Conservation (phyloP, 345 rosid genomes). For the Murraya paniculata region DNA sequence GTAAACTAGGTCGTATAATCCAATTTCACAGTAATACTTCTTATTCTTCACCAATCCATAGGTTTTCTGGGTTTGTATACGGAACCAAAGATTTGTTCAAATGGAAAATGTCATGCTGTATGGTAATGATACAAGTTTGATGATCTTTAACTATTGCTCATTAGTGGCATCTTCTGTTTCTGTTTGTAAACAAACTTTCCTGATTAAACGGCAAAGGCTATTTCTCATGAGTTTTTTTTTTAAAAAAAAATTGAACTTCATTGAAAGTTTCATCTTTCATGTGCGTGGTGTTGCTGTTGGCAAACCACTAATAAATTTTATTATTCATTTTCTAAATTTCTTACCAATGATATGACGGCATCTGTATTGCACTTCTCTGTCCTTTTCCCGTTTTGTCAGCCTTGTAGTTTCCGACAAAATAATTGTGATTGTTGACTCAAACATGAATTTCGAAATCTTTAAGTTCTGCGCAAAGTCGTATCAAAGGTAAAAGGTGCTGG, state of each 20-base stretch:
- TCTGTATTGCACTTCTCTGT: background rate
- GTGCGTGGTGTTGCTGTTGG: background rate
- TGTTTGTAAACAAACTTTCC: background rate
- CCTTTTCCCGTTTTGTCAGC: background rate
- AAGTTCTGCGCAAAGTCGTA: background rate
- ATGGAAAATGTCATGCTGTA: background rate
- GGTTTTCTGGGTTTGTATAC: background rate
- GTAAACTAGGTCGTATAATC: constrained; percentile 4
- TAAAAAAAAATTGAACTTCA: no score
- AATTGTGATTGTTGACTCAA: background rate
- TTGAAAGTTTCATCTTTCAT: background rate
- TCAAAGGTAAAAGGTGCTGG: no score
- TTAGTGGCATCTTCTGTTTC: background rate
- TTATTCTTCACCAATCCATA: background rate
- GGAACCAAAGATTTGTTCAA: background rate
- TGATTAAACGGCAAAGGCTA: background rate
- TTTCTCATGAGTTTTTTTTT: background rate
- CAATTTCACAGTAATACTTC: background rate
- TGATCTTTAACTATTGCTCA: background rate
- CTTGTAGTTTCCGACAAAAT: background rate
- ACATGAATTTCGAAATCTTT: no score
- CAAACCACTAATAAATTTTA: no score
- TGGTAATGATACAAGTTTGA: background rate
- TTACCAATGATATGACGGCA: background rate
- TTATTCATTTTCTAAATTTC: background rate